These are phyloP conservation scores for Haematococcus lacustris DNA, from an alignment of 139 green algal species.

Conservation along the genomic window DNA sequence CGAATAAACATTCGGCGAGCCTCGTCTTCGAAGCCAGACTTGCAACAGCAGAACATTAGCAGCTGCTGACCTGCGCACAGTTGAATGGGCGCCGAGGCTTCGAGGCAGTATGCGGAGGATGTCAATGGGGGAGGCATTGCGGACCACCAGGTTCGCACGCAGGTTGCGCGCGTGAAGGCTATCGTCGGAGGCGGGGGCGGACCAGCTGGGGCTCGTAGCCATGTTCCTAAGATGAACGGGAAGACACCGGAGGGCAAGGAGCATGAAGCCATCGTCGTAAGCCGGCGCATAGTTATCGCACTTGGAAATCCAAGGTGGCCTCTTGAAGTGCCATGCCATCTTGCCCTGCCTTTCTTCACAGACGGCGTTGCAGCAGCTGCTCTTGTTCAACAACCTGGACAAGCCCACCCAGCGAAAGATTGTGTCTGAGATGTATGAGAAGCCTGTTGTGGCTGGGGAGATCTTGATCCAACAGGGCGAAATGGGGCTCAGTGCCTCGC, in stretches of 20 bases:
- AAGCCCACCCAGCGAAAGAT: conserved; percentile 51
- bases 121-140: too few species aligned
- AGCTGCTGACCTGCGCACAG: too few species aligned
- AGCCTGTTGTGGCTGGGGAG: conserved; percentile 52
- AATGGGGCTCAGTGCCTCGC: conserved; percentile 58
- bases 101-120: too few species aligned
- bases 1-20: too few species aligned
- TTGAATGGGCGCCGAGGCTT: too few species aligned
- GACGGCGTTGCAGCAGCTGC: conserved; percentile 65
- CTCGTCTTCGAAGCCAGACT: too few species aligned
- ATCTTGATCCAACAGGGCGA: conserved; percentile 91
- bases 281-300: background rate
- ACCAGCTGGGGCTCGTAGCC: background rate
- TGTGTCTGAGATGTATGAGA: conserved; percentile 63
- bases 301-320: too few species aligned
- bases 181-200: background rate
- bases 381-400: conserved; percentile 80
- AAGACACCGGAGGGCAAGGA: background rate
- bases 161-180: conserved; percentile 1
- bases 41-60: too few species aligned
- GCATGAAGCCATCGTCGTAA: background rate
- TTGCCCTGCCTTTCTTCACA: conserved; percentile 23
- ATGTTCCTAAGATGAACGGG: background rate
- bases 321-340: too few species aligned
- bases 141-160: background rate